phyloP scores from a whole-genome alignment of 345 rosid genomes.

The Sisymbrium irio region DNA sequence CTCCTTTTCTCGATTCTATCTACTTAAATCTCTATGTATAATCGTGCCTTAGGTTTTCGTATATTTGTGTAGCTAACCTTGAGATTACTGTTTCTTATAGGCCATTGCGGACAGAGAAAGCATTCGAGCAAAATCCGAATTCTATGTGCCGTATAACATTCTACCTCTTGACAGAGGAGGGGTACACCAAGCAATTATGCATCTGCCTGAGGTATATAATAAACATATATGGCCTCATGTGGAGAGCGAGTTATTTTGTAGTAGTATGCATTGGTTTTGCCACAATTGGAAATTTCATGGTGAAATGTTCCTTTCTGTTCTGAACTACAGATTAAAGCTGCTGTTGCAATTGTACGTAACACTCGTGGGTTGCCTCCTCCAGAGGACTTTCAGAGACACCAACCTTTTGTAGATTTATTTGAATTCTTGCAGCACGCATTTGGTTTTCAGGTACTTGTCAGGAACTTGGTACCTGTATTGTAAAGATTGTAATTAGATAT shows the following conservation, averaged over 20 bases:
- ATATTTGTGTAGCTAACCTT: constrained; percentile 9
- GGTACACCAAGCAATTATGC: constrained; percentile 79
- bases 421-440: constrained; percentile 74
- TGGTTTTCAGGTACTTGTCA: constrained; percentile 77
- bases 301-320: not conserved
- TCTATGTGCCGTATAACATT: constrained; percentile 82
- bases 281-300: not conserved
- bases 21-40: constrained; percentile 3
- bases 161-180: constrained; percentile 89
- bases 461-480: not conserved
- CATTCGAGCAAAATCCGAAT: constrained; percentile 50
- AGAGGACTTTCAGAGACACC: constrained; percentile 48
- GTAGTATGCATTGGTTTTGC: not conserved
- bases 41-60: not conserved
- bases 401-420: constrained; percentile 60
- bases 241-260: not conserved
- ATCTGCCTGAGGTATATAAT: constrained; percentile 72
- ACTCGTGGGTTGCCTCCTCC: constrained; percentile 58
- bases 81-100: constrained; percentile 37
- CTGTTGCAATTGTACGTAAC: constrained; percentile 63
- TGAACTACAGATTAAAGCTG: constrained; percentile 69
- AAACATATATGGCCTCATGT: constrained; percentile 10
- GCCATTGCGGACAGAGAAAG: constrained; percentile 61
- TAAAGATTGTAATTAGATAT: not conserved
- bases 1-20: not conserved